Conservation (phyloP, 1,284 basidiomycete genomes). For the Moesziomyces antarcticus region DNA sequence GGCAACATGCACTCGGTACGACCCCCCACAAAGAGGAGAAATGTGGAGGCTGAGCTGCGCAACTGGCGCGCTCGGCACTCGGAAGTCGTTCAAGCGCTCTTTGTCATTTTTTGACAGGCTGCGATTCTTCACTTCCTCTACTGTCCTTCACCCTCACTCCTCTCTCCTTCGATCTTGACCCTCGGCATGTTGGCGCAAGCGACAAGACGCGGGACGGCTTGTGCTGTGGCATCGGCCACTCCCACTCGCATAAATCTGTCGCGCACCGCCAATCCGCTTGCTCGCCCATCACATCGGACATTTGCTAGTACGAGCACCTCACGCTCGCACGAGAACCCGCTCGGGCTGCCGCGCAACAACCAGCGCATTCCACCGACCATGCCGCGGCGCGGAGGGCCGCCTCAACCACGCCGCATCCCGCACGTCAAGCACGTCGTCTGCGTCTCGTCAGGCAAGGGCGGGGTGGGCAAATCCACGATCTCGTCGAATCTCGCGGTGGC, state of each 20-base stretch:
- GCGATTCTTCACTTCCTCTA: not conserved
- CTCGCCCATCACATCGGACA: conserved; percentile 1
- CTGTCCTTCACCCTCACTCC: not conserved
- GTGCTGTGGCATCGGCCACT: not conserved
- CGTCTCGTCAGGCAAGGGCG: conserved; percentile 94
- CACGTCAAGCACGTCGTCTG: conserved; percentile 76
- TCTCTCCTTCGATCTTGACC: not conserved
- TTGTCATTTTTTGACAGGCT: not conserved
- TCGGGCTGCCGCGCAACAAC: conserved; percentile 63
- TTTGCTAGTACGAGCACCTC: conserved; percentile 2
- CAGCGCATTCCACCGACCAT: conserved; percentile 57
- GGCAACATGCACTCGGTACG: not conserved
- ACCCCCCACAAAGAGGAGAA: not conserved
- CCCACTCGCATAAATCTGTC: not conserved
- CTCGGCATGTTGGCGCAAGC: not conserved
- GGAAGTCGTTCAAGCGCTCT: conserved; percentile 2
- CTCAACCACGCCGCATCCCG: conserved; percentile 70
- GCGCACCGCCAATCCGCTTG: not conserved
- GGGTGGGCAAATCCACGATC: conserved; percentile 95
- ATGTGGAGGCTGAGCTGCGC: conserved; percentile 36
- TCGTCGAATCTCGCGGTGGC: conserved; percentile 88
- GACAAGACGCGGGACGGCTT: not conserved
- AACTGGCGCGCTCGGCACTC: conserved; percentile 12
- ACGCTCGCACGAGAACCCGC: conserved; percentile 57
- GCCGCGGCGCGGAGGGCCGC: conserved; percentile 67